Conservation (phyloP, 2,329 filamentous ascomycete genomes). For the Fusarium sulawesiense region DNA sequence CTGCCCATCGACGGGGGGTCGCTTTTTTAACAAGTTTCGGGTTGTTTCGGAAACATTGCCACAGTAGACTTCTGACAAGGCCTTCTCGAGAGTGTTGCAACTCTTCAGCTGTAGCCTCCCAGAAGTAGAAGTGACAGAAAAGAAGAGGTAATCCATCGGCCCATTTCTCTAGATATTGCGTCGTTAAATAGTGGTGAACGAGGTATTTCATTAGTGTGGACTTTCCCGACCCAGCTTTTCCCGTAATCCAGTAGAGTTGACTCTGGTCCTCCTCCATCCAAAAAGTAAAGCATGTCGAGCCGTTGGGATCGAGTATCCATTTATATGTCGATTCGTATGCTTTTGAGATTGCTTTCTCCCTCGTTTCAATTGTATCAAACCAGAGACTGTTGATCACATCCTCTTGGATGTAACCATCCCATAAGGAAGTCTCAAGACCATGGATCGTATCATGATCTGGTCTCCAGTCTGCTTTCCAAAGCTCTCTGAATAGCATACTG, state of each 20-base stretch:
- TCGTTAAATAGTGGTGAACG: too few relatives aligned
- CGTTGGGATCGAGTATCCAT: too few relatives aligned
- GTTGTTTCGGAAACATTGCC: neutral
- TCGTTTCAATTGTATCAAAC: too few relatives aligned
- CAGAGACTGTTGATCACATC: rapidly evolving
- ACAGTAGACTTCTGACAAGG: rapidly evolving
- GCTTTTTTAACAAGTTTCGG: neutral
- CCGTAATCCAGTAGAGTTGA: too few relatives aligned
- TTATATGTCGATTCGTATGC: too few relatives aligned
- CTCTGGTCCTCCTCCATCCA: too few relatives aligned
- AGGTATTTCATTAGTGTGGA: neutral
- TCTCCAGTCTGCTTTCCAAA: too few relatives aligned
- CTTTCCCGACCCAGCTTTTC: neutral
- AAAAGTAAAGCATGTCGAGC: too few relatives aligned
- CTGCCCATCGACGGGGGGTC: rapidly evolving
- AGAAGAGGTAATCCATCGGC: neutral
- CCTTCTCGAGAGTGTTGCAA: neutral
- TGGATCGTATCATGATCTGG: too few relatives aligned
- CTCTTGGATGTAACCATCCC: too few relatives aligned
- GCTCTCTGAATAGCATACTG: rapidly evolving
- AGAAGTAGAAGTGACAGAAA: neutral
- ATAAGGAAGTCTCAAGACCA: too few relatives aligned
- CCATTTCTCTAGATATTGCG: rapidly evolving
- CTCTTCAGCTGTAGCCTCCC: rapidly evolving
- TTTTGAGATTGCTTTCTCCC: too few relatives aligned